Evolutionary conservation across 139 green algal genomes (phyloP).

Genomic region (Picochlorum sp.): DNA sequence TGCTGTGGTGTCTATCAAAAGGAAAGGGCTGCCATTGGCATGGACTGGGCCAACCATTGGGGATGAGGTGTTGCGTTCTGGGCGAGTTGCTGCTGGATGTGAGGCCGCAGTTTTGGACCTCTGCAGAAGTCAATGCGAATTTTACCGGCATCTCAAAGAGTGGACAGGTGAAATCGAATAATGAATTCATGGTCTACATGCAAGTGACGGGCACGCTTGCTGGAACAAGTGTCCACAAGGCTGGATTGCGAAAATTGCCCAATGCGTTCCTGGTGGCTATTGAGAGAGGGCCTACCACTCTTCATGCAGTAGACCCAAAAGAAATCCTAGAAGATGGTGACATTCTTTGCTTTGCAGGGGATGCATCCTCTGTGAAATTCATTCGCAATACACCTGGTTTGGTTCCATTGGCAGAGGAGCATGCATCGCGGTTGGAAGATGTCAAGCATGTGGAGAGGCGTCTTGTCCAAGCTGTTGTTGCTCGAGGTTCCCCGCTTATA

Average conservation of each 20-base stretch:
- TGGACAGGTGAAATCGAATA: slow-evolving; percentile 22
- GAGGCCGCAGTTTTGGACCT: slow-evolving; percentile 27
- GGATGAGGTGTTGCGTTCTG: slow-evolving; percentile 49
- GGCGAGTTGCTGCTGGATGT: slow-evolving; percentile 50
- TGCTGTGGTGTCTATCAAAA: slow-evolving; percentile 61
- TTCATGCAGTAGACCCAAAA: slow-evolving; percentile 39
- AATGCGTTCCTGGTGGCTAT: slow-evolving; percentile 59
- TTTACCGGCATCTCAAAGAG: slow-evolving; percentile 23
- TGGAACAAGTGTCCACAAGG: slow-evolving; percentile 36
- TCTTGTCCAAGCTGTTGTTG: slow-evolving; percentile 57
- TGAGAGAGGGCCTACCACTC: slow-evolving; percentile 27
- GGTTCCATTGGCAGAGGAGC: slow-evolving; percentile 28
- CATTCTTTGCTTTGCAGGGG: slow-evolving; percentile 64
- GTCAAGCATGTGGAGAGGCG: slow-evolving; percentile 13
- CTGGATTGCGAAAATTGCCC: slow-evolving; percentile 21
- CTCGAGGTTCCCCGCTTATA: slow-evolving; percentile 27
- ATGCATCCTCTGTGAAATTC: slow-evolving; percentile 34
- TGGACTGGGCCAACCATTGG: slow-evolving; percentile 36
- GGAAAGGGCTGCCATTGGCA: slow-evolving; percentile 23
- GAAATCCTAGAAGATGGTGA: slow-evolving; percentile 49
- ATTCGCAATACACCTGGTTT: slow-evolving; percentile 53
- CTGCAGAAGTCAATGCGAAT: slow-evolving; percentile 20
- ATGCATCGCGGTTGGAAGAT: slow-evolving; percentile 28
- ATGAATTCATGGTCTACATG: slow-evolving; percentile 37
- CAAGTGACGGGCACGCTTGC: slow-evolving; percentile 26